Evolutionary conservation across 129 eudicot genomes (phyloP), one percentile per base, ranked within the genome.

Genomic region (Lonicera japonica): DNA sequence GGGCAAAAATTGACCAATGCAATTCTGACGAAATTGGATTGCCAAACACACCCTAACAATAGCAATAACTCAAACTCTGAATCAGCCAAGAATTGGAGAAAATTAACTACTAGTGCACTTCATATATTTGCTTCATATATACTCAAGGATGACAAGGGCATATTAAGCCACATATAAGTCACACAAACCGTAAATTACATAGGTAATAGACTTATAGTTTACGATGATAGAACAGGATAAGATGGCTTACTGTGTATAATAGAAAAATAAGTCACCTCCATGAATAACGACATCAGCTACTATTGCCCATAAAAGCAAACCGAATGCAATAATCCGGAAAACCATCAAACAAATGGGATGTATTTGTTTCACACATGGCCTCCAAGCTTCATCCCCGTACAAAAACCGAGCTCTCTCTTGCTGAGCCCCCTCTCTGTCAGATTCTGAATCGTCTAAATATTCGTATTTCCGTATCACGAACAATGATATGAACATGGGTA

Each of bases 241-340:
- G 47, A 62, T 54, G 25, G 68, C 95, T 92, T 79, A 92, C 98
- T 92, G 95, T 15, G 98, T 91, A 62, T 91, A 91, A 57, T 79
- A 91, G 70, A 50, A 72, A 63, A 75, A 84, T 52, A 91, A 64
- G 50, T 63, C 79, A 39, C 48, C 71, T 54, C 96, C 96, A 64
- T 84, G 81, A 72, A 61, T 64, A 69, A 73, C 70, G 47, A 79
- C 66, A 81, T 91, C 87, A 21, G 76, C 71, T 57, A 64, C 65
- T 41, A 74, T 67, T 34, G 87, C 79, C 12, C 74, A 68, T 21
- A 80, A 66, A 45, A 84, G 86, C 71, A 80, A 61, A 70, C 77
- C 54, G 51, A 84, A 85, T 1, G 96, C 87, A 29, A 83, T 48
- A 10, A 94, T 52, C 70, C 99, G 74, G 65, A 80, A 94, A 54